phyloP scores from a whole-genome alignment of 106 monocot genomes.

The Dioscorea dumetorum region DNA sequence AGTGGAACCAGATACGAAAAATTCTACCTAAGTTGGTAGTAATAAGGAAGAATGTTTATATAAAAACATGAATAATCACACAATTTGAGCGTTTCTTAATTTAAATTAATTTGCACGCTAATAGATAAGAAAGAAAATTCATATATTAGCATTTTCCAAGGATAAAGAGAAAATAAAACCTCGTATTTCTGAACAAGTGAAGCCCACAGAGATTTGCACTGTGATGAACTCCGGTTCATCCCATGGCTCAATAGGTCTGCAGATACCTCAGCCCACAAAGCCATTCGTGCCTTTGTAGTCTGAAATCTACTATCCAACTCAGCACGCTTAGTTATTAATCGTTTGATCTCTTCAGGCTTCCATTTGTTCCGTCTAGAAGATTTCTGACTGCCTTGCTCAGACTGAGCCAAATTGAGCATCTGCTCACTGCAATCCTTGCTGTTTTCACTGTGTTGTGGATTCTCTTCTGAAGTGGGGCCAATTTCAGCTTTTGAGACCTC shows the following conservation, averaged over 20 bases:
- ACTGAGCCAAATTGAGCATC: too few species aligned
- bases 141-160: background rate
- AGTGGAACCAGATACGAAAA: too few species aligned
- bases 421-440: too few species aligned
- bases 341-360: conserved; percentile 91
- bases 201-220: conserved; percentile 98
- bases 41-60: background rate
- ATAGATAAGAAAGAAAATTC: background rate
- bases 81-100: background rate
- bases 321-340: conserved; percentile 64
- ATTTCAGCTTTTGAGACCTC: conserved; percentile 21
- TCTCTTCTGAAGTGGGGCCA: conserved; percentile 15
- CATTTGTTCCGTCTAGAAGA: conserved; percentile 64
- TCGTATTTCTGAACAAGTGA: conserved; percentile 95
- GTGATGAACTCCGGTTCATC: conserved; percentile 59
- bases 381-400: conserved; percentile 12
- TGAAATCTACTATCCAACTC: conserved; percentile 69
- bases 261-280: conserved; percentile 96
- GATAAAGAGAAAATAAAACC: conserved; percentile 27
- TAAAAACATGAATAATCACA: background rate
- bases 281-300: conserved; percentile 74
- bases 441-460: conserved; percentile 10
- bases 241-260: conserved; percentile 41
- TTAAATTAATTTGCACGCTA: background rate
- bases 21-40: too few species aligned